These are phyloP conservation scores for Thermochaetoides dissita DNA, from an alignment of 2,329 filamentous ascomycete species.

Conservation along the genomic window DNA sequence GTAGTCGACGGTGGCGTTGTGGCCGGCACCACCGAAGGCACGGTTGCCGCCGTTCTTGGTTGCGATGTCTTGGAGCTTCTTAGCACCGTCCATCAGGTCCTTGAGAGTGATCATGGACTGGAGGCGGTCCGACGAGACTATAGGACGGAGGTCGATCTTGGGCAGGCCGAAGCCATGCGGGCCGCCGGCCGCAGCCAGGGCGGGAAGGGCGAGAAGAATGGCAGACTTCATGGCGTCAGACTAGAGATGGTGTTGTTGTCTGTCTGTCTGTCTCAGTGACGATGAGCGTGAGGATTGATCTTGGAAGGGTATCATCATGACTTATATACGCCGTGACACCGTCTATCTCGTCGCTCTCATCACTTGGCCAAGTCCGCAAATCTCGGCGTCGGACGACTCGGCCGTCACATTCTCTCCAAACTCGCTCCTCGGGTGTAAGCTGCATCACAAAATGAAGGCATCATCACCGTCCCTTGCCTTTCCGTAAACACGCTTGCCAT, in stretches of 20 bases:
- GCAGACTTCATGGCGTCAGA: too few species aligned
- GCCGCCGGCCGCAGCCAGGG: conserved; percentile 3
- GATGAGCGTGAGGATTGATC: too few species aligned
- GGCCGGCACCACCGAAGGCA: conserved; percentile 29
- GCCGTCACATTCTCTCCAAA: too few species aligned
- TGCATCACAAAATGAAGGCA: too few species aligned
- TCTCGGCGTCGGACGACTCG: too few species aligned
- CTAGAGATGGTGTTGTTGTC: too few species aligned
- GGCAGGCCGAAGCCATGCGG: not conserved
- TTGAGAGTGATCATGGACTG: conserved; percentile 22
- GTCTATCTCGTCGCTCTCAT: too few species aligned
- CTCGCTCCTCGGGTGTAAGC: too few species aligned
- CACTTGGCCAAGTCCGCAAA: too few species aligned
- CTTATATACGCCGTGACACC: too few species aligned
- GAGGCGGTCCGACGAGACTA: conserved; percentile 12
- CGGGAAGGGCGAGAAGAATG: conserved; percentile 5
- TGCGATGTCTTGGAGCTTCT: conserved; percentile 32
- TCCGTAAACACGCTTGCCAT: not conserved
- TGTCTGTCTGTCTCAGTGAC: too few species aligned
- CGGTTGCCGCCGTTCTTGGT: conserved; percentile 28
- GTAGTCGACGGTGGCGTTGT: conserved; percentile 33
- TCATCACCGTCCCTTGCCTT: not conserved
- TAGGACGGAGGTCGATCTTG: conserved; percentile 3
- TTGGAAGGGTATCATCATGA: too few species aligned
- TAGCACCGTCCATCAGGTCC: conserved; percentile 28